Evolutionary conservation across 2,329 filamentous ascomycete species (phyloP), one percentile per base, ranked within the genome.

Genomic region (Cordyceps fumosorosea): DNA sequence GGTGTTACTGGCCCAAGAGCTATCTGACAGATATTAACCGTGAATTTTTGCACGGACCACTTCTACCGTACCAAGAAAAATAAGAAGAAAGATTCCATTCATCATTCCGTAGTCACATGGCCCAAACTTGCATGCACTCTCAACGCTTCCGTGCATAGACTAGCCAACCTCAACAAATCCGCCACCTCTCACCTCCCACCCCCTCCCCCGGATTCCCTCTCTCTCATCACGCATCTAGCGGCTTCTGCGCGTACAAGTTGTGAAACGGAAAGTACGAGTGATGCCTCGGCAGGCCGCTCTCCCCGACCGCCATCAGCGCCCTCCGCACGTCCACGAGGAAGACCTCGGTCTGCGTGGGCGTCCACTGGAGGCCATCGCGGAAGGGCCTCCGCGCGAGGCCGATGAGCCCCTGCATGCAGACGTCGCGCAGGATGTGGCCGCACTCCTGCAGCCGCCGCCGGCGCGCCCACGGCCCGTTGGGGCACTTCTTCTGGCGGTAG

Each of bases 381-480:
- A 79, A 73, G 1, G 77, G 75, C 26, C 71, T 69, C 51, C 74
- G 70, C 10, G 75, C 68, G 10, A 79, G 64, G 2, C 77, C 77
- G 32, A 74, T 68, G 29, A 79, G 70, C 2, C 76, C 76, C 68
- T 74, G 73, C 66, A 76, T 70, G 58, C 77, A 69, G 4, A 75
- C 75, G 29, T 79, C 78, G 40, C 78, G 72, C 63, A 81, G 67
- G 26, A 81, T 74, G 37, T 78, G 71, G 1, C 80, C 80, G 64
- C 77, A 80, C 42, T 78, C 73, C 53, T 76, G 73, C 22, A 80
- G 73, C 3, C 76, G 72, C 29, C 72, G 67, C 61, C 74, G 73
- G 54, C 73, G 73, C 3, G 80, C 75, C 81, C 81, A 83, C 3
- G 75, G 69, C 18, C 81, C 81, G 1, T 82, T 67, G 4, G 81